Evolutionary conservation across 1,139 yeast species (phyloP).

Genomic region (Geotrichum aggregatum): DNA sequence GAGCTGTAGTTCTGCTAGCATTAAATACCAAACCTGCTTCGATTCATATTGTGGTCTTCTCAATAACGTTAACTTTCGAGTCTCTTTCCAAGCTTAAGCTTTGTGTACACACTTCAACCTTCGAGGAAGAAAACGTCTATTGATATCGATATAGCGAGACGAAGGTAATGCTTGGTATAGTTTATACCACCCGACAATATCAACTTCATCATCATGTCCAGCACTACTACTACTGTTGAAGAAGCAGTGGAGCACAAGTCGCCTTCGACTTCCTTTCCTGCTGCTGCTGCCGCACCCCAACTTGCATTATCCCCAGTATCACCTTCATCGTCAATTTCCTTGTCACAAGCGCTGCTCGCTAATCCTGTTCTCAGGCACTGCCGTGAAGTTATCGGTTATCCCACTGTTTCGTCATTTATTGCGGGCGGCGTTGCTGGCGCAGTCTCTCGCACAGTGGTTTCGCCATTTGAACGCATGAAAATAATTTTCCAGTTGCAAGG

Average conservation of each 20-base stretch:
- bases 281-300: neutral
- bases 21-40: no score
- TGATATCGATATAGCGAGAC: no score
- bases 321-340: neutral
- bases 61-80: no score
- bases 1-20: no score
- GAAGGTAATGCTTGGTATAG: no score
- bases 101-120: no score
- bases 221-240: neutral
- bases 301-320: neutral
- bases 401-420: constrained; percentile 54
- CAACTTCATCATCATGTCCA: neutral
- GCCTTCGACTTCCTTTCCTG: neutral
- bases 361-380: constrained; percentile 15
- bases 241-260: neutral
- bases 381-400: constrained; percentile 32
- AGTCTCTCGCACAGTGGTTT: constrained; percentile 83
- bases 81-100: no score
- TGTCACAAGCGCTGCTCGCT: constrained; percentile 4
- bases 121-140: no score
- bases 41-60: no score
- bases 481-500: constrained; percentile 88
- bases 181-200: no score
- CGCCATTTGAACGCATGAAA: constrained; percentile 93
- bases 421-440: constrained; percentile 90